phyloP scores from a whole-genome alignment of 306 rosid genomes.

The Herpetospermum pedunculosum region DNA sequence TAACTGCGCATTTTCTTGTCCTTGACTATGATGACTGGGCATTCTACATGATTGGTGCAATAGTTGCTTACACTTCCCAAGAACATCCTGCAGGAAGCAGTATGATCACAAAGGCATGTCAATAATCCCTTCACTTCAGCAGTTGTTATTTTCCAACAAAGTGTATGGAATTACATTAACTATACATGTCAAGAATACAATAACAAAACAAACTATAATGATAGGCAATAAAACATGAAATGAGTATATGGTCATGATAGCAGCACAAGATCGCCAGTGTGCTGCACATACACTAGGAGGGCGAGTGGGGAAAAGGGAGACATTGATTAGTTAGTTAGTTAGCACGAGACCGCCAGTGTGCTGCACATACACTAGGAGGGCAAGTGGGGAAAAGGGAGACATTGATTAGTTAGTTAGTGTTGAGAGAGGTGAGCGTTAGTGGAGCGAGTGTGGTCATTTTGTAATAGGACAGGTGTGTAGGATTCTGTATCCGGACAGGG shows the following conservation, averaged over 20 bases:
- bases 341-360: background rate
- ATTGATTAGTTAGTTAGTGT: background rate
- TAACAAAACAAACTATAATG: background rate
- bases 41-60: slow-evolving; percentile 55
- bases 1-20: slow-evolving; percentile 18
- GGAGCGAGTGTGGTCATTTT: background rate
- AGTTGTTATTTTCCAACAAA: background rate
- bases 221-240: background rate
- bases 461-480: background rate
- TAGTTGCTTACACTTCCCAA: slow-evolving; percentile 90
- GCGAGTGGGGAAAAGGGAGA: background rate
- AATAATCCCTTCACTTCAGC: background rate
- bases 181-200: background rate
- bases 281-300: background rate
- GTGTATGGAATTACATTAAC: background rate
- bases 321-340: background rate
- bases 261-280: background rate
- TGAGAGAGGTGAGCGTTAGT: background rate
- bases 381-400: background rate
- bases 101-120: background rate
- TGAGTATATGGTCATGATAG: background rate
- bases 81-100: slow-evolving; percentile 53
- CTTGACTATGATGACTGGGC: slow-evolving; percentile 69
- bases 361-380: background rate
- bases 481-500: background rate